Conservation (phyloP, 2,329 filamentous ascomycete species). For the Cercospora canescens region DNA sequence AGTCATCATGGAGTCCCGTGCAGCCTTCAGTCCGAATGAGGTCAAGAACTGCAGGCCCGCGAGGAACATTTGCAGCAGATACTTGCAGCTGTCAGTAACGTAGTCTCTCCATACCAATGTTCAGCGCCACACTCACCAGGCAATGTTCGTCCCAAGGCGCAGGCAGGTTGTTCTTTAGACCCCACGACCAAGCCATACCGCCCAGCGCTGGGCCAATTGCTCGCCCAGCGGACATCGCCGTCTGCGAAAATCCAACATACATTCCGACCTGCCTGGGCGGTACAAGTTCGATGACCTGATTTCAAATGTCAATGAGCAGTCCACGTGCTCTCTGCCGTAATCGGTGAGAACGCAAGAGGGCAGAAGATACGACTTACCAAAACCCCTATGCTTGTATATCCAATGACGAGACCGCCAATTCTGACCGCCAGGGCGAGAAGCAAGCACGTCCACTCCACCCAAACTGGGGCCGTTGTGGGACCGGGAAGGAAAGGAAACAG, state of each 20-base stretch:
- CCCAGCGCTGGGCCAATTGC: background rate
- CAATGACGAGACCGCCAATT: background rate
- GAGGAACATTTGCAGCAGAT: background rate
- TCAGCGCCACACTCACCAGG: background rate
- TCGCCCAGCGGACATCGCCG: background rate
- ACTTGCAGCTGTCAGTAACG: background rate
- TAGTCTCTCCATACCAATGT: background rate
- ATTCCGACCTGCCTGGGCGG: background rate
- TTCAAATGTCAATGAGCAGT: background rate
- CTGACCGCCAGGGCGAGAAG: background rate
- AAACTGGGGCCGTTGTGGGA: background rate
- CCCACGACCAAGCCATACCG: background rate
- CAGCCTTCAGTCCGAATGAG: background rate
- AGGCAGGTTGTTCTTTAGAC: background rate
- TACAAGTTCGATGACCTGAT: background rate
- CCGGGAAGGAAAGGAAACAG: background rate
- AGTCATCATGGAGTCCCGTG: background rate
- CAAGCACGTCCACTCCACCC: background rate
- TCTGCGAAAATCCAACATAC: background rate
- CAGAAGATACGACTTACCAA: background rate
- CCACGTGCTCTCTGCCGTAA: background rate
- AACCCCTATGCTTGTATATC: background rate
- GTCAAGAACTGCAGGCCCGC: background rate
- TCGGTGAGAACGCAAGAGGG: background rate
- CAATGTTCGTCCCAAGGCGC: background rate